Percentiles rank a stretch among this genome's conserved stretches.
phyloP scores from a whole-genome alignment of 176 grass and related monocot species.

The Ananas comosus region DNA sequence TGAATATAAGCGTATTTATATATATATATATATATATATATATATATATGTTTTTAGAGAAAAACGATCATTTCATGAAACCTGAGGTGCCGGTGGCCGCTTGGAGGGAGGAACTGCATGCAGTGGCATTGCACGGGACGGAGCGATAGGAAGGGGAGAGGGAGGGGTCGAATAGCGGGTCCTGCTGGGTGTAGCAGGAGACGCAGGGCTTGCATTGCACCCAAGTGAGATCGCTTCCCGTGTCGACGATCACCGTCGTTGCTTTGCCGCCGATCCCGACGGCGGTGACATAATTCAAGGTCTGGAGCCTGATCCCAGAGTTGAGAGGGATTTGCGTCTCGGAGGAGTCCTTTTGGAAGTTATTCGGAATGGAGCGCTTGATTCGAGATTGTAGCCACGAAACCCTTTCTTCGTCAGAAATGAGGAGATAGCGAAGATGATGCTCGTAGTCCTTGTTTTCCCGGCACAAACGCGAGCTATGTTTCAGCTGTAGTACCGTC shows the following conservation, averaged over 20 bases:
- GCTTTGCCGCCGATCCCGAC: constrained; percentile 40
- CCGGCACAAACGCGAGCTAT: constrained; percentile 13
- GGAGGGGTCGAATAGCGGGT: constrained; percentile 74
- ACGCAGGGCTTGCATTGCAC: constrained; percentile 86
- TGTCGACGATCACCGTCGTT: constrained; percentile 83
- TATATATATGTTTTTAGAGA: no score
- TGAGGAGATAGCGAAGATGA: constrained; percentile 37
- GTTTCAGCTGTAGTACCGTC: constrained; percentile 55
- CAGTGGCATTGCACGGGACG: constrained; percentile 60
- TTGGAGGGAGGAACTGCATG: constrained; percentile 52
- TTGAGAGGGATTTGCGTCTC: constrained; percentile 46
- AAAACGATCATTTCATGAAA: no score
- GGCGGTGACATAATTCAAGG: constrained; percentile 82
- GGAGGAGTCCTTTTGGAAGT: not conserved
- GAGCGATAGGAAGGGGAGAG: constrained; percentile 53
- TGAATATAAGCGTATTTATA: no score
- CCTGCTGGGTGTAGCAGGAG: constrained; percentile 59
- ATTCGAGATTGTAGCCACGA: constrained; percentile 36
- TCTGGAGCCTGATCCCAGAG: constrained; percentile 68
- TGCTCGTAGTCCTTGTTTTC: not conserved
- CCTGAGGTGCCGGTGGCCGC: constrained; percentile 57
- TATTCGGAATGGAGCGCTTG: constrained; percentile 2
- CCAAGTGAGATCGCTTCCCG: constrained; percentile 93
- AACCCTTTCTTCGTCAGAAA: constrained; percentile 47
- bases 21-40: no score